A percentile compares a stretch with the other conserved stretches of the same genome.
These are phyloP conservation scores for Tardiomyces digboiensis DNA, from an alignment of 1,139 yeast species.

Conservation along the genomic window DNA sequence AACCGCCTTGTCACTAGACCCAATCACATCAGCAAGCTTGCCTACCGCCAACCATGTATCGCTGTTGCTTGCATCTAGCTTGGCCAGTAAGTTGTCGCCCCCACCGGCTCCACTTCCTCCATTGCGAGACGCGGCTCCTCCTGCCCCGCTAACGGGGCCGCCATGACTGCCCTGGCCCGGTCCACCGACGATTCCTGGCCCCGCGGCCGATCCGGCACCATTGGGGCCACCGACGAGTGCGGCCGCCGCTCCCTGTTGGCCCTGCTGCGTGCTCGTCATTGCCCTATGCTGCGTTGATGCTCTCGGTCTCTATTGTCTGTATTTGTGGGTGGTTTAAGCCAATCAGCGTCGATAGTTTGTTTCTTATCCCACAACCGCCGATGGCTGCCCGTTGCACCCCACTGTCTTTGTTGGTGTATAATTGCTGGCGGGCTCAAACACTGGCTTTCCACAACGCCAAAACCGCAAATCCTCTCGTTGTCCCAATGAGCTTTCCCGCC, in stretches of 20 bases:
- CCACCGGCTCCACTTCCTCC: conserved; percentile 6
- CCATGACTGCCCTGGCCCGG: conserved; percentile 11
- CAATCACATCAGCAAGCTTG: conserved; percentile 80
- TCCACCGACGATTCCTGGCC: conserved; percentile 8
- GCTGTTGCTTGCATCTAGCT: conserved; percentile 47
- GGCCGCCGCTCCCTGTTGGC: conserved; percentile 1
- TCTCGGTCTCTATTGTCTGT: no score
- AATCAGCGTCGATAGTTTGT: no score
- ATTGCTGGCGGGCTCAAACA: no score
- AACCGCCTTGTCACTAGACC: conserved; percentile 84
- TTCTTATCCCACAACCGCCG: no score
- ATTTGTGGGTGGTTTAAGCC: no score
- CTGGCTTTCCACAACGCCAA: no score
- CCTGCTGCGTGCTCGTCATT: background rate
- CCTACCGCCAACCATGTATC: conserved; percentile 92
- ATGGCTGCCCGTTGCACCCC: no score
- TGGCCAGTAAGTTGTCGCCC: conserved; percentile 24
- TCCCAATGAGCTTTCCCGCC: conserved; percentile 1
- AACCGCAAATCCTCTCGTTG: background rate
- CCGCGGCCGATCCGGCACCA: conserved; percentile 11
- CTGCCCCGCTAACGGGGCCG: conserved; percentile 6
- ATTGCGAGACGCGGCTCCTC: conserved; percentile 6
- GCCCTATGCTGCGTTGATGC: no score
- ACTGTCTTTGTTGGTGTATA: no score
- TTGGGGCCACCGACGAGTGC: conserved; percentile 3